Conservation (phyloP, 306 rosid species). For the Prunus fruticosa region DNA sequence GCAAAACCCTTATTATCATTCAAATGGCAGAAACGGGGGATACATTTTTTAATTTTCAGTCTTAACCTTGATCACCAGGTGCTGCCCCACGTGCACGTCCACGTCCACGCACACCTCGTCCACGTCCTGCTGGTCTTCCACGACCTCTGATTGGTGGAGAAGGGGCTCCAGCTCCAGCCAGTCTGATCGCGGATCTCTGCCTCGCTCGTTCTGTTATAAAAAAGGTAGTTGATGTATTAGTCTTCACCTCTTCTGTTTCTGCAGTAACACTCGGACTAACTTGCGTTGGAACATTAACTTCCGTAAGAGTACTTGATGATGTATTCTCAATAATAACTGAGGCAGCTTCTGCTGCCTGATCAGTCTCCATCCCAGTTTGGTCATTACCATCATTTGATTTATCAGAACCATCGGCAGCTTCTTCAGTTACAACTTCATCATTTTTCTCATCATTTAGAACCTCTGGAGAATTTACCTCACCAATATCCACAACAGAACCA, state of each 20-base stretch:
- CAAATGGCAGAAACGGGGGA: background rate
- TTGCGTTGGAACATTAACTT: slow-evolving; percentile 38
- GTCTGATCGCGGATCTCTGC: slow-evolving; percentile 64
- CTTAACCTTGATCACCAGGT: slow-evolving; percentile 41
- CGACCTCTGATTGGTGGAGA: slow-evolving; percentile 54
- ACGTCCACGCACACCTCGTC: slow-evolving; percentile 36
- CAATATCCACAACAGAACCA: slow-evolving; percentile 36
- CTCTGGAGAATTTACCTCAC: slow-evolving; percentile 65
- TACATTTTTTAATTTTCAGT: background rate
- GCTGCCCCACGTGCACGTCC: slow-evolving; percentile 59
- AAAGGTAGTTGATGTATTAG: slow-evolving; percentile 49
- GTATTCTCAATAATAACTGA: slow-evolving; percentile 30
- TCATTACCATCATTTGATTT: slow-evolving; percentile 58
- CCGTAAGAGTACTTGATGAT: slow-evolving; percentile 34
- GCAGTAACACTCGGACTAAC: slow-evolving; percentile 32
- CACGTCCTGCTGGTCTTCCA: slow-evolving; percentile 58
- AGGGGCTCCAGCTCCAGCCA: slow-evolving; percentile 53
- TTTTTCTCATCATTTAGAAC: slow-evolving; percentile 59
- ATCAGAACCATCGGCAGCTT: slow-evolving; percentile 68
- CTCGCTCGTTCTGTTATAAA: slow-evolving; percentile 61
- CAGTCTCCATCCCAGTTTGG: slow-evolving; percentile 43
- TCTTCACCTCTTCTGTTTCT: slow-evolving; percentile 41
- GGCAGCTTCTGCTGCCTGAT: slow-evolving; percentile 51
- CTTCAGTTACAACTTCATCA: slow-evolving; percentile 63
- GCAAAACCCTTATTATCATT: background rate